These are phyloP conservation scores for Alternaria gansuensis DNA, from an alignment of 2,329 filamentous ascomycete genomes.

Conservation along the genomic window DNA sequence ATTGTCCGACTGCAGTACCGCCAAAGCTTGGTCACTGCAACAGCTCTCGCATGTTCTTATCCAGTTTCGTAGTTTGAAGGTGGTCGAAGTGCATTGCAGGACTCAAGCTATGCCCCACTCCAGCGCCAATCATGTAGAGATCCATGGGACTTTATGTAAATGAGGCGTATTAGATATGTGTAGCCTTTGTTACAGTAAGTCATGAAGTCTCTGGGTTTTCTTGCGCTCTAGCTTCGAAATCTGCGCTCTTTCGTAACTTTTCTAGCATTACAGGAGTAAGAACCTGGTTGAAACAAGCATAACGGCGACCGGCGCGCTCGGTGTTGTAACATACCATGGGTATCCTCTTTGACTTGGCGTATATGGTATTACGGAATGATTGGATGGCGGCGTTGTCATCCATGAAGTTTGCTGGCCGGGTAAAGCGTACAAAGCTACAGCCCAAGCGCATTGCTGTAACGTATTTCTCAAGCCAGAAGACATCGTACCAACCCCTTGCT, in stretches of 20 bases:
- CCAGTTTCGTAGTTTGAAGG: conserved; percentile 67
- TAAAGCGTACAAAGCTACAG: conserved; percentile 70
- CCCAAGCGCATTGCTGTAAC: conserved; percentile 65
- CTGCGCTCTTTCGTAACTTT: conserved; percentile 50
- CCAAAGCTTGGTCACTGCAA: conserved; percentile 73
- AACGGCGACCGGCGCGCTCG: conserved; percentile 68
- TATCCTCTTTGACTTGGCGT: conserved; percentile 56
- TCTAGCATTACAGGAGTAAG: conserved; percentile 69
- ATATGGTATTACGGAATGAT: conserved; percentile 62
- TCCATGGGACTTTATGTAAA: conserved; percentile 74
- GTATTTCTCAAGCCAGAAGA: conserved; percentile 66
- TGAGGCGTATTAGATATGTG: conserved; percentile 70
- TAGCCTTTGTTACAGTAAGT: conserved; percentile 70
- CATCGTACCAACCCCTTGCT: conserved; percentile 65
- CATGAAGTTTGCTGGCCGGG: conserved; percentile 64
- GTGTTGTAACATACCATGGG: conserved; percentile 72
- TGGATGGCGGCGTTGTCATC: conserved; percentile 71
- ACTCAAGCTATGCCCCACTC: conserved; percentile 76
- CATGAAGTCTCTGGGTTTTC: conserved; percentile 54
- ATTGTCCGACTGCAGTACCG: conserved; percentile 74
- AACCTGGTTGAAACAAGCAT: conserved; percentile 71
- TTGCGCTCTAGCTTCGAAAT: conserved; percentile 51
- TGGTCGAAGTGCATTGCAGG: conserved; percentile 78
- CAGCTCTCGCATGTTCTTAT: conserved; percentile 65
- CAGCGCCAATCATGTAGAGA: conserved; percentile 76